Conservation (phyloP, 768 basidiomycete species). For the Auricularia sp. region DNA sequence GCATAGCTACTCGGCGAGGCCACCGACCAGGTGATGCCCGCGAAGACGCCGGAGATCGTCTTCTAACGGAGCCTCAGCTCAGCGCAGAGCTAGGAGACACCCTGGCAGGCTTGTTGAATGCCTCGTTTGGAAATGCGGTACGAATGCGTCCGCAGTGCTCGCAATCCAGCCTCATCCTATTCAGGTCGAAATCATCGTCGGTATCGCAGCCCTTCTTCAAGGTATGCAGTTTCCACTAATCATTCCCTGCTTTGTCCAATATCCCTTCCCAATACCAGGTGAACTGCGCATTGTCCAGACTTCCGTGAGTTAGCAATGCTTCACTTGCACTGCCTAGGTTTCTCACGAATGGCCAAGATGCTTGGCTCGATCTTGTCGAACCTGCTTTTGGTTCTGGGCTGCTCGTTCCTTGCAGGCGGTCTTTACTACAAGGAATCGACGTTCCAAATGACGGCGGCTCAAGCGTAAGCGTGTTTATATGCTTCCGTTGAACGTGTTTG, state of each 20-base stretch:
- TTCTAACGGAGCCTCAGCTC: background rate
- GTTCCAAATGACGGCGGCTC: constrained; percentile 80
- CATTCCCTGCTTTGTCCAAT: background rate
- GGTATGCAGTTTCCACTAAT: constrained; percentile 29
- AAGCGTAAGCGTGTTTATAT: constrained; percentile 46
- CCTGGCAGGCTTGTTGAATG: constrained; percentile 77
- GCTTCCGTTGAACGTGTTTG: background rate
- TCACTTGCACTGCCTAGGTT: too few species aligned
- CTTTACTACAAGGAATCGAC: constrained; percentile 42
- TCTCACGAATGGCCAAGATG: constrained; percentile 37
- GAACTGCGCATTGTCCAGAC: constrained; percentile 87
- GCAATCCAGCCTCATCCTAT: too few species aligned
- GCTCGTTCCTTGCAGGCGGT: constrained; percentile 74
- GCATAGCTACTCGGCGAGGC: constrained; percentile 64
- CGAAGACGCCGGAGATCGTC: background rate
- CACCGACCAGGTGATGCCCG: constrained; percentile 62
- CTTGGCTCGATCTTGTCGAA: constrained; percentile 89
- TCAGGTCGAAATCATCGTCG: constrained; percentile 76
- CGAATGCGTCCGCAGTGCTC: constrained; percentile 49
- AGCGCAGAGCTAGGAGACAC: constrained; percentile 57
- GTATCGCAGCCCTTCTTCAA: constrained; percentile 72
- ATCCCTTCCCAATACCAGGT: constrained; percentile 27
- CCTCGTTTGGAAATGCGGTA: constrained; percentile 26
- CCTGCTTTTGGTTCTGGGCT: constrained; percentile 79
- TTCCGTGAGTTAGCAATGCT: constrained; percentile 39